A percentile compares a stretch with the other conserved stretches of the same genome.
phyloP scores from a whole-genome alignment of 164 flowering plant genomes.

The Malania oleifera region DNA sequence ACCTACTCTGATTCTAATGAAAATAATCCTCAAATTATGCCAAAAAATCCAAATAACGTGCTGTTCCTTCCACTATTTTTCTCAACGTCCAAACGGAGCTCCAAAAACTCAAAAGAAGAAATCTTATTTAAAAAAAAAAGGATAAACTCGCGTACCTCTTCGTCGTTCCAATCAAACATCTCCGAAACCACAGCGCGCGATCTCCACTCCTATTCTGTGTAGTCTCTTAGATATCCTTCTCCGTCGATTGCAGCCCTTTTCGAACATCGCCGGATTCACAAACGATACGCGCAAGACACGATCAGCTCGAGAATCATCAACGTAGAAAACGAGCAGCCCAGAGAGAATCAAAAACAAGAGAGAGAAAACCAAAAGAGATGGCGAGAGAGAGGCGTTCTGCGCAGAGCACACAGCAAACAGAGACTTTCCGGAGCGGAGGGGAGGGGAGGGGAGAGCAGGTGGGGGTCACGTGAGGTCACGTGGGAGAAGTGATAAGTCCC shows the following conservation, averaged over 20 bases:
- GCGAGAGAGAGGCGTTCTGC: not conserved
- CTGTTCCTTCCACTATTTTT: too few relatives aligned
- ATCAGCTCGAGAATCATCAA: not conserved
- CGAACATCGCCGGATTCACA: slow-evolving; percentile 31
- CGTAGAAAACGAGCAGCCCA: not conserved
- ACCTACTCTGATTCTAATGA: too few relatives aligned
- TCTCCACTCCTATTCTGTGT: slow-evolving; percentile 16
- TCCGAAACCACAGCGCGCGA: slow-evolving; percentile 21
- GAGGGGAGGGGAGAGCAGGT: too few relatives aligned
- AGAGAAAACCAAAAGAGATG: not conserved
- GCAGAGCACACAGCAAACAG: too few relatives aligned
- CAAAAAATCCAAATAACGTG: too few relatives aligned
- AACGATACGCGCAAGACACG: not conserved
- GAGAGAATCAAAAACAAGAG: too few relatives aligned
- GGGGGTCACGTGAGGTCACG: slow-evolving; percentile 20
- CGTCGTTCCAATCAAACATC: slow-evolving; percentile 90
- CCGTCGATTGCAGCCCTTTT: slow-evolving; percentile 11
- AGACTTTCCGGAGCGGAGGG: too few relatives aligned
- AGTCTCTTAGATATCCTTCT: slow-evolving; percentile 14
- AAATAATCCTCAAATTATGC: too few relatives aligned
- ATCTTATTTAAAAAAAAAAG: slow-evolving; percentile 8
- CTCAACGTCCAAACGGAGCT: not conserved
- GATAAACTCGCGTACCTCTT: slow-evolving; percentile 38
- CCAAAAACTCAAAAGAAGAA: not conserved
- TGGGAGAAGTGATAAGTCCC: slow-evolving; percentile 3